phyloP scores from a whole-genome alignment of 2,329 filamentous ascomycete genomes.

The Arthrocladium fulminans region DNA sequence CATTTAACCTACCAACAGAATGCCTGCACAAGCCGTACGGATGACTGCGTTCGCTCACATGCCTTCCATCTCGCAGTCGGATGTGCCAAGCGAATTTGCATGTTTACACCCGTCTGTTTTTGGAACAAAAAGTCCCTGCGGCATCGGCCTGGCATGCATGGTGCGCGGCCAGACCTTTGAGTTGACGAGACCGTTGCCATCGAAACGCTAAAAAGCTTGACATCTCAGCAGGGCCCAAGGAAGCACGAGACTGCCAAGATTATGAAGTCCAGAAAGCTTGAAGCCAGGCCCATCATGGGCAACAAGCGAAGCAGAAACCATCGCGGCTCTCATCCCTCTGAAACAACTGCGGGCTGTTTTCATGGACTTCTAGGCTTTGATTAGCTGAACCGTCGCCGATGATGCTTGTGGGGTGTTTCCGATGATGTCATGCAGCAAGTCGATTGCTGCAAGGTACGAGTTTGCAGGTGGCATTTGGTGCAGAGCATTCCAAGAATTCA shows the following conservation, averaged over 20 bases:
- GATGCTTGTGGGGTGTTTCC: not conserved
- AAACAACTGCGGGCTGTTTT: not conserved
- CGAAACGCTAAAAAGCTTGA: too few species aligned
- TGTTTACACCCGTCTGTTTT: not conserved
- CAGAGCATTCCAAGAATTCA: too few species aligned
- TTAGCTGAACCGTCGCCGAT: not conserved
- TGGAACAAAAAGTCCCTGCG: too few species aligned
- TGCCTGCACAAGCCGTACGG: not conserved
- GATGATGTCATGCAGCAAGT: not conserved
- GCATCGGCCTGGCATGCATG: too few species aligned
- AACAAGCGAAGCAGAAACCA: not conserved
- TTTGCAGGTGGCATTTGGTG: too few species aligned
- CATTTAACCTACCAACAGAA: too few species aligned
- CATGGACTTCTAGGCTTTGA: not conserved
- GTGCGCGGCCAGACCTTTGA: too few species aligned
- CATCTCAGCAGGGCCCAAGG: not conserved
- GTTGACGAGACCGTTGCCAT: too few species aligned
- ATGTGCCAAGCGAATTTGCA: not conserved
- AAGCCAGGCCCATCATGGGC: not conserved
- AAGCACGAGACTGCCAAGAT: not conserved
- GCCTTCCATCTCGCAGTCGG: not conserved
- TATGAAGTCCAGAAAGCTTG: not conserved
- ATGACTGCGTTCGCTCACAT: not conserved
- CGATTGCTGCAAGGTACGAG: too few species aligned
- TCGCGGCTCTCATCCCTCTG: not conserved